A percentile compares a stretch with the other conserved stretches of the same genome.
These are phyloP conservation scores for Nelumbo lutea DNA, from an alignment of 164 flowering plant species.

Conservation along the genomic window DNA sequence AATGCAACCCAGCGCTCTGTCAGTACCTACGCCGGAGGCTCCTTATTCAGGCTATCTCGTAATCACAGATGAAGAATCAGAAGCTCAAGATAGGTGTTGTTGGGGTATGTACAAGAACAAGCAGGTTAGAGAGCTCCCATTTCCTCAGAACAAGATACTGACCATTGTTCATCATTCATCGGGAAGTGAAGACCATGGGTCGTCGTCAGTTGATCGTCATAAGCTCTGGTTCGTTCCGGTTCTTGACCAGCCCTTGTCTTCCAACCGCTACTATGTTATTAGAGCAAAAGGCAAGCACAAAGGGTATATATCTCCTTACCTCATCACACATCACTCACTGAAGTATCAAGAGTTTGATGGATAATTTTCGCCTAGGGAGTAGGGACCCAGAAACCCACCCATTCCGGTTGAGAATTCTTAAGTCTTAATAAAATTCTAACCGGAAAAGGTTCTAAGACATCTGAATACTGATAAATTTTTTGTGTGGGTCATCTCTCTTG, in stretches of 20 bases:
- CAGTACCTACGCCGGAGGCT: conserved; percentile 42
- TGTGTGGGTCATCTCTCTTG: too few relatives aligned
- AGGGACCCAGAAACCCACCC: too few relatives aligned
- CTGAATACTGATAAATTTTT: too few relatives aligned
- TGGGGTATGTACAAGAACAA: conserved; percentile 30
- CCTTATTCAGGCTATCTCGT: conserved; percentile 51
- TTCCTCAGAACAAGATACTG: conserved; percentile 49
- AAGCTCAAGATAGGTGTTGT: conserved; percentile 22
- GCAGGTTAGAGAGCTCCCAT: conserved; percentile 28
- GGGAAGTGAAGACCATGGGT: neutral
- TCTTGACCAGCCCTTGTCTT: conserved; percentile 32
- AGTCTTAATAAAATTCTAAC: too few relatives aligned
- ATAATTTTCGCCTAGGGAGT: too few relatives aligned
- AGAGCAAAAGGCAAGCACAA: conserved; percentile 24
- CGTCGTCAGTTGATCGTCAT: neutral
- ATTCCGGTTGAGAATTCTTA: too few relatives aligned
- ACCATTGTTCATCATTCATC: conserved; percentile 8
- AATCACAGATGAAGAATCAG: conserved; percentile 40
- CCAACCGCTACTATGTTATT: conserved; percentile 31
- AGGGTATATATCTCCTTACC: conserved; percentile 22
- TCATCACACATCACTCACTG: too few relatives aligned
- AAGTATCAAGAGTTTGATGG: too few relatives aligned
- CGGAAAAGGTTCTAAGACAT: too few relatives aligned
- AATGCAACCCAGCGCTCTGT: conserved; percentile 20
- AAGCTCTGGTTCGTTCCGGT: conserved; percentile 29